Evolutionary conservation across 371 early-diverging fungal genomes (phyloP).

Genomic region (Parasitella parasitica): DNA sequence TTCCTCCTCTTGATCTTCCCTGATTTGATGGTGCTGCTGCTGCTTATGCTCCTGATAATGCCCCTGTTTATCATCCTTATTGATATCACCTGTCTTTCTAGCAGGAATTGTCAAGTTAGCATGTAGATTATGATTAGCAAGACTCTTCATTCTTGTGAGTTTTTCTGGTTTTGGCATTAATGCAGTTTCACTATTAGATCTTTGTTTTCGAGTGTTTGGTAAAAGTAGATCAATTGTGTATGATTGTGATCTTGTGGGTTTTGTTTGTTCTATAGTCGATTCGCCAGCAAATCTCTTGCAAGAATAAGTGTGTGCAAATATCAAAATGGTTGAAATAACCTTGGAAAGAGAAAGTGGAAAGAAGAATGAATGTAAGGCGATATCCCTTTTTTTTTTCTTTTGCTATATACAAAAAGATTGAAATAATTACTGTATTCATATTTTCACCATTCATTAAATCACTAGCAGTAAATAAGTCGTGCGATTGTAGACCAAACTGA

Average conservation of each 20-base stretch:
- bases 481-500: constrained; percentile 27
- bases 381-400: background rate
- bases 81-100: constrained; percentile 89
- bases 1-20: background rate
- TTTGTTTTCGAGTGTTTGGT: background rate
- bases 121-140: background rate
- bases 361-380: background rate
- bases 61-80: constrained; percentile 78
- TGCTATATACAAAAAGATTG: background rate
- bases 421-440: constrained; percentile 29
- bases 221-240: background rate
- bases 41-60: background rate
- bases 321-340: constrained; percentile 13
- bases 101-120: background rate
- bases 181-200: constrained; percentile 8
- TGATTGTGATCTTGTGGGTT: constrained; percentile 8
- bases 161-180: background rate
- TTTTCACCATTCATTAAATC: constrained; percentile 33
- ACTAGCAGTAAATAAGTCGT: constrained; percentile 27
- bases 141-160: background rate
- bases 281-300: constrained; percentile 5
- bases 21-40: too few species aligned
- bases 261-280: background rate
- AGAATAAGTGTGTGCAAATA: constrained; percentile 15
- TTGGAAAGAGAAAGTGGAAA: background rate